Evolutionary conservation across 768 basidiomycete species (phyloP), one percentile per base, ranked within the genome.

Genomic region (Lactifluus echinatus): DNA sequence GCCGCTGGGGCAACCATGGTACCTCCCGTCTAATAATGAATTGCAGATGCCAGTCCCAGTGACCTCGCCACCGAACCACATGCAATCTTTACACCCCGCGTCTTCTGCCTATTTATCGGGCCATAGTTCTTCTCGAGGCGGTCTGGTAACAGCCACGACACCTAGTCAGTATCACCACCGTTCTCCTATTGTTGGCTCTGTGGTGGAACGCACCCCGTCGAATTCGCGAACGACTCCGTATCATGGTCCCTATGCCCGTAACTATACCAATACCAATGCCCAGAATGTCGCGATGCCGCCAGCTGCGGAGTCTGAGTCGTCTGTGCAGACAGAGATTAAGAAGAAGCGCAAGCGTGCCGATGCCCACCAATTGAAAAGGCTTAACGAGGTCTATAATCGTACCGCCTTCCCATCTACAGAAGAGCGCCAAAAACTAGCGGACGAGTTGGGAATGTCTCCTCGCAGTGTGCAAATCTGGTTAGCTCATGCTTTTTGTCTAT

Each of bases 381-480:
- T 92, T 68, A 91, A 89, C 67, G 85, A 86, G 66, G 84, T 83
- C 0, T 92, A 89, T 68, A 75, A 74, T 61, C 80, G 89, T 57
- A 92, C 89, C 2, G 88, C 89, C 17, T 92, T 92, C 65, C 89
- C 89, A 21, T 89, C 89, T 14, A 92, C 89, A 10, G 89, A 90
- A 68, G 89, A 92, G 69, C 82, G 89, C n/a, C 76, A 79, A 36
- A 81, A 81, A 31, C 72, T 91, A 48, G 89, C 89, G 14, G 87
- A 83, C 61, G 75, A 80, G 63, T 74, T 91, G 59, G 87, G 87
- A 63, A 91, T 92, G 89, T 83, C 86, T 46, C 80, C 89, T 39
- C 74, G 89, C 61, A 89, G 86, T 62, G 89, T 92, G 56, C 89
- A 92, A 69, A 91, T 92, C 55, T 92, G 89, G 89, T 89, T 68